These are phyloP conservation scores for Sonneratia alba DNA, from an alignment of 345 rosid species.

Conservation along the genomic window DNA sequence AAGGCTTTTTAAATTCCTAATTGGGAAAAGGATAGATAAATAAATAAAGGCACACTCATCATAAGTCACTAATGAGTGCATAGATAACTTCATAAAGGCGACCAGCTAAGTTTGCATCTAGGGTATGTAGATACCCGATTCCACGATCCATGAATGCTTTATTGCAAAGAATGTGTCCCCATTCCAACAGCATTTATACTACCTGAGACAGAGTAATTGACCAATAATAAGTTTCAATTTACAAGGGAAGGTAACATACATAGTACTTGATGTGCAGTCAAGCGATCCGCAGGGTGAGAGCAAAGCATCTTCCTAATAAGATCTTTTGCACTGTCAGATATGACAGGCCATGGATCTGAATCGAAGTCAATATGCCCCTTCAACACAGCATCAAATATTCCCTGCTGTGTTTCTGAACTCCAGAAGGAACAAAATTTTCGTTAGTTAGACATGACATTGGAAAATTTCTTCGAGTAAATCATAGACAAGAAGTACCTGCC, in stretches of 20 bases:
- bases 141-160: background rate
- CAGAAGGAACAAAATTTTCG: background rate
- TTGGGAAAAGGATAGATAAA: background rate
- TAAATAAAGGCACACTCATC: background rate
- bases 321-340: conserved; percentile 86
- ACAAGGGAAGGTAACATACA: conserved; percentile 39
- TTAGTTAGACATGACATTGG: background rate
- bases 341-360: conserved; percentile 94
- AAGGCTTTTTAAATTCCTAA: background rate
- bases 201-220: background rate
- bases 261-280: conserved; percentile 92
- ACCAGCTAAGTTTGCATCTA: background rate
- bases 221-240: background rate
- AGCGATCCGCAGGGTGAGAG: conserved; percentile 57
- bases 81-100: background rate
- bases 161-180: background rate
- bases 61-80: background rate
- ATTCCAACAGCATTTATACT: background rate
- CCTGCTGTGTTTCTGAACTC: conserved; percentile 82
- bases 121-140: background rate
- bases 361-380: conserved; percentile 85
- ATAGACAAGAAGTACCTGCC: conserved; percentile 52
- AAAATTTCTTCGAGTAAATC: background rate
- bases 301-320: conserved; percentile 83
- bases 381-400: conserved; percentile 91